Base-by-base conservation (phyloP, 768 basidiomycete species). In the Pleurotus citrinopileatus region DNA sequence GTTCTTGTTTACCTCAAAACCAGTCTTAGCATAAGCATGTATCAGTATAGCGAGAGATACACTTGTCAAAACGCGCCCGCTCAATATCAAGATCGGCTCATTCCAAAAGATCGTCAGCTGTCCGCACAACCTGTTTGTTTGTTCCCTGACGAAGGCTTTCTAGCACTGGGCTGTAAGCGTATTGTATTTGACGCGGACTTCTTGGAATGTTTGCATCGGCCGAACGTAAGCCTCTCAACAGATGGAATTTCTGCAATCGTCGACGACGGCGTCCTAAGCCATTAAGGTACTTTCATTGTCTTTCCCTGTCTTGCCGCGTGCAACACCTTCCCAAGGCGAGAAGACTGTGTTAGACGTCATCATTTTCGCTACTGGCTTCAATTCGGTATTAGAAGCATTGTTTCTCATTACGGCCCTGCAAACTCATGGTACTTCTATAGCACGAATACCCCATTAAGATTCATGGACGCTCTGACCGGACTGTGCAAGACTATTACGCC, bases 121-220 rank as follows among this genome's bases (percentile, higher is more conserved):
- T 17, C 23, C 25, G 15, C 28, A 13, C 45, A 17, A 4, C 45
- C n/a, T 19, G 22, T 9, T 3, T 15, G 19, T 34, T 22, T 23
- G 12, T 22, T 15, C 20, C 4, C 48, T 25, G 13, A 26, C 15
- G n/a, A 32, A 13, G 8, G 8, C 34, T 42, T 15, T 37, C 5
- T 46, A 82, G 79, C 69, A 23, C 62, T 74, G 34, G 82, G 82
- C 1, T 84, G 82, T 60, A 82, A 79, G 63, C 78, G 83, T 13
- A 60, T 81, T 10, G 68, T 84, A 4, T 68, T 77, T 52, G 78
- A 84, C 59, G 69, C 75, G 0, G 69, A 70, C 15, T 84, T 75
- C 59, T 70, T 83, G 27, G 55, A 66, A 20, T 60, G 72, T 8
- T 65, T 83, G 23, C 70, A 77, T 54, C 70, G 67, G 4, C 66